Base-by-base conservation (phyloP, 1,284 basidiomycete genomes). In the Apiotrichum sp. region DNA sequence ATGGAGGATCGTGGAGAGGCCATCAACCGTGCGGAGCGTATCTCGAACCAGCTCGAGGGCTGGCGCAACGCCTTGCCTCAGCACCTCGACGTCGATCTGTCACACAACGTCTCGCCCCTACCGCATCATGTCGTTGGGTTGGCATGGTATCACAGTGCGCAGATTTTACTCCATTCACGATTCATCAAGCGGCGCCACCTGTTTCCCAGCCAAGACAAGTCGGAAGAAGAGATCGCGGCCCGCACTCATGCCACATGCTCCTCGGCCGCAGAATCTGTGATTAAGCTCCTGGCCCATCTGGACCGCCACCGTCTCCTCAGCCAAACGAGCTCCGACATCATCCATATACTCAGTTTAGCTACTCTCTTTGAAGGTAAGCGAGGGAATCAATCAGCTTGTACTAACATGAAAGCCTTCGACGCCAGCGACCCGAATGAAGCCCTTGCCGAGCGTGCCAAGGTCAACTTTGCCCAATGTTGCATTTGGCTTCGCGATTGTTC, bases 401-500 rank as follows among this genome's bases (percentile, higher is more conserved):
- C 16, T 39, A 16, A 31, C 47, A n/a, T 7, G 8, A 4, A 13
- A 63, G 65, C 65, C 0, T 67, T 61, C 52, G 64, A 66, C n/a
- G 62, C 61, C 8, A 61, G 57, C 10, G 56, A 59, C 34, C 42
- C 56, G 16, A 63, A 67, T 46, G 51, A 45, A 3, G 50, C 53
- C 13, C 51, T 65, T 22, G 63, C 71, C 32, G 33, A 67, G 43
- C 48, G 55, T 31, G 59, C 71, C 43, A 69, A 72, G 46, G 40
- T 63, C 34, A 69, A 72, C 52, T 73, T 75, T 52, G 62, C 65
- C 1, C 66, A 70, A 51, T 75, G 73, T 56, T 75, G 73, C 50
- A 58, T 64, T 29, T 75, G 73, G 73, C 53, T 75, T 14, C 58
- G 67, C 34, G 66, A 70, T 31, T 66, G 71, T 35, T 67, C 65